These are phyloP conservation scores for Trichophaea hybrida DNA, from an alignment of 2,329 filamentous ascomycete species.

Conservation along the genomic window DNA sequence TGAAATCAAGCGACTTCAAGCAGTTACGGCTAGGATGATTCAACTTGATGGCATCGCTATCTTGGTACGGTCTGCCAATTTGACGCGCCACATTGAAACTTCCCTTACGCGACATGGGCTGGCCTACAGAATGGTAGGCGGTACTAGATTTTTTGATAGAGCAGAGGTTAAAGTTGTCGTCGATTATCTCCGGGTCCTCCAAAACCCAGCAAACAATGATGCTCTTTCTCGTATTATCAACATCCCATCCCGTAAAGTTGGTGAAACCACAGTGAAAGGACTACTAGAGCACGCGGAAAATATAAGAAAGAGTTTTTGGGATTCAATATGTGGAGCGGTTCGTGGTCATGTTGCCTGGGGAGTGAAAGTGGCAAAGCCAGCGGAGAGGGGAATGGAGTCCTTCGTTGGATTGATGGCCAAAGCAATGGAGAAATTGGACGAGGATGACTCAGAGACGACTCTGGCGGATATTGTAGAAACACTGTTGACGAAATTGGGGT, in stretches of 20 bases:
- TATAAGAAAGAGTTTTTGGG: conserved; percentile 58
- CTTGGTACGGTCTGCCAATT: conserved; percentile 64
- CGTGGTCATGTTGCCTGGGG: conserved; percentile 38
- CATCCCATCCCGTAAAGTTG: conserved; percentile 63
- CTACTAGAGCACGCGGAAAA: conserved; percentile 64
- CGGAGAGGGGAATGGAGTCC: conserved; percentile 42
- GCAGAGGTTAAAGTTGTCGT: conserved; percentile 74
- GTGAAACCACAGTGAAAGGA: conserved; percentile 59
- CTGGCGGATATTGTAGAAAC: conserved; percentile 33
- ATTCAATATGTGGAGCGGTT: conserved; percentile 44
- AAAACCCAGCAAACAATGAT: conserved; percentile 76
- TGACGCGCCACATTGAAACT: conserved; percentile 76
- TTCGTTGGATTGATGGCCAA: conserved; percentile 48
- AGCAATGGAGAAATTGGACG: conserved; percentile 41
- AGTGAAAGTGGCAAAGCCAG: conserved; percentile 42
- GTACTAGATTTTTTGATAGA: conserved; percentile 81
- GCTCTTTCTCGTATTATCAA: conserved; percentile 75
- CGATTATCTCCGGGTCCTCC: conserved; percentile 75
- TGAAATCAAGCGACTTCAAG: conserved; percentile 58
- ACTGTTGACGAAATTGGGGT: conserved; percentile 50
- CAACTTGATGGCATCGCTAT: conserved; percentile 68
- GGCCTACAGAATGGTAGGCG: conserved; percentile 84
- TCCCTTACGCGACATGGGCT: conserved; percentile 68
- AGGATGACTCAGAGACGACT: conserved; percentile 27
- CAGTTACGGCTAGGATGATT: conserved; percentile 60